Conservation (phyloP, 495 filamentous ascomycete species). For the Hypoxylon crocopeplum region DNA sequence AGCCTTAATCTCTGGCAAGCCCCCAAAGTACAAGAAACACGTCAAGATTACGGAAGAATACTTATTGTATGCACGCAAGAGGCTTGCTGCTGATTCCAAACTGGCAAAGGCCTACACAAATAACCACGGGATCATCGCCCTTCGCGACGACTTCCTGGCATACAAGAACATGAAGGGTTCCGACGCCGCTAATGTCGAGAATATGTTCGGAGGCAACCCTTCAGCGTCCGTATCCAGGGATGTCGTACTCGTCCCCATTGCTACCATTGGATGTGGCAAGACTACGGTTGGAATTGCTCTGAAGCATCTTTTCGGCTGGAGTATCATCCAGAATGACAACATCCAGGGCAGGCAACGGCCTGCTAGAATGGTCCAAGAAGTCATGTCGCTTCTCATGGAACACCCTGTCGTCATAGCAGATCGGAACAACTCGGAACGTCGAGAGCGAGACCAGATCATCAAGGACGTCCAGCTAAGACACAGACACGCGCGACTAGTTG, state of each 20-base stretch:
- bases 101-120: slow-evolving; percentile 71
- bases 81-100: slow-evolving; percentile 68
- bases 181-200: slow-evolving; percentile 63
- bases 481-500: slow-evolving; percentile 75
- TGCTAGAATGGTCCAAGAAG: slow-evolving; percentile 70
- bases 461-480: slow-evolving; percentile 70
- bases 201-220: slow-evolving; percentile 27
- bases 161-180: slow-evolving; percentile 82
- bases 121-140: slow-evolving; percentile 95
- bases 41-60: slow-evolving; percentile 90
- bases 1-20: slow-evolving; percentile 76
- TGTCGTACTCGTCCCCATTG: slow-evolving; percentile 82
- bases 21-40: slow-evolving; percentile 84
- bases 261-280: slow-evolving; percentile 95
- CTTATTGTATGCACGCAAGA: slow-evolving; percentile 75
- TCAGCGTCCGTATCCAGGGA: slow-evolving; percentile 61
- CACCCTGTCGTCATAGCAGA: slow-evolving; percentile 85
- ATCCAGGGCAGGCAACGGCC: slow-evolving; percentile 80
- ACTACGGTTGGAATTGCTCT: slow-evolving; percentile 89
- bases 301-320: slow-evolving; percentile 86
- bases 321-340: slow-evolving; percentile 96
- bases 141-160: slow-evolving; percentile 85
- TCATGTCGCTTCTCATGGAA: slow-evolving; percentile 64
- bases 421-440: slow-evolving; percentile 88
- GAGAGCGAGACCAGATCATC: slow-evolving; percentile 87